Percentiles rank a stretch among this genome's conserved stretches.
These are phyloP conservation scores for Chaetomium strumarium DNA, from an alignment of 2,329 filamentous ascomycete species.

Conservation along the genomic window DNA sequence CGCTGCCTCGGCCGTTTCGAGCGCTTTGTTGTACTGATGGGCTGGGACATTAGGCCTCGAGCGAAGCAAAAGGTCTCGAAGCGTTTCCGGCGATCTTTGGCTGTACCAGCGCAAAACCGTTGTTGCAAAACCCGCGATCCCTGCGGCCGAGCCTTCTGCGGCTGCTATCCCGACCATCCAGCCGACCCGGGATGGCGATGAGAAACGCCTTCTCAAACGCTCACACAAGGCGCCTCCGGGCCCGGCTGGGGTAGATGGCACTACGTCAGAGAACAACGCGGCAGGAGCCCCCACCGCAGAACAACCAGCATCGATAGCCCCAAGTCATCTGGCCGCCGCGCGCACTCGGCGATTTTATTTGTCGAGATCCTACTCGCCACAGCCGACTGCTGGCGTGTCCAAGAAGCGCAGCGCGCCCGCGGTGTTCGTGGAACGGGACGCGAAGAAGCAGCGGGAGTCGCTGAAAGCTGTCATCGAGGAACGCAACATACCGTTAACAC, in stretches of 20 bases:
- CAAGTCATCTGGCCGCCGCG: conserved; percentile 7
- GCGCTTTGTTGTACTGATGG: conserved; percentile 12
- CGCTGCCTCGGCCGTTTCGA: conserved; percentile 8
- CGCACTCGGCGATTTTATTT: conserved; percentile 25
- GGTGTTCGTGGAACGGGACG: conserved; percentile 23
- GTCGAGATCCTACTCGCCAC: conserved; percentile 17
- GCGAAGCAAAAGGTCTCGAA: conserved; percentile 48
- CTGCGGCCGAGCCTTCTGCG: conserved; percentile 22
- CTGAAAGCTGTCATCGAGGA: conserved; percentile 10
- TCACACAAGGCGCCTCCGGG: conserved; percentile 21
- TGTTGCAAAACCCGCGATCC: conserved; percentile 25
- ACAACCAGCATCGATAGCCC: not conserved
- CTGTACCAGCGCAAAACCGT: conserved; percentile 50
- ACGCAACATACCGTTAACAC: not conserved
- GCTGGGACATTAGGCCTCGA: conserved; percentile 41
- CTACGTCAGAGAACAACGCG: not conserved
- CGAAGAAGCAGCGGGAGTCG: conserved; percentile 22
- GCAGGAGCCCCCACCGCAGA: not conserved
- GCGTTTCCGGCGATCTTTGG: conserved; percentile 35
- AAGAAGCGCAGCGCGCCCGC: conserved; percentile 24
- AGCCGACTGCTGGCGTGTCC: conserved; percentile 13
- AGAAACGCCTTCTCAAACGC: conserved; percentile 20
- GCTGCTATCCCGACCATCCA: conserved; percentile 42
- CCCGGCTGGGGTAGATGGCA: conserved; percentile 6
- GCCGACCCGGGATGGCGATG: conserved; percentile 38